Base-by-base conservation (phyloP, 1,284 basidiomycete species). In the Cutaneotrichosporon cutaneum region DNA sequence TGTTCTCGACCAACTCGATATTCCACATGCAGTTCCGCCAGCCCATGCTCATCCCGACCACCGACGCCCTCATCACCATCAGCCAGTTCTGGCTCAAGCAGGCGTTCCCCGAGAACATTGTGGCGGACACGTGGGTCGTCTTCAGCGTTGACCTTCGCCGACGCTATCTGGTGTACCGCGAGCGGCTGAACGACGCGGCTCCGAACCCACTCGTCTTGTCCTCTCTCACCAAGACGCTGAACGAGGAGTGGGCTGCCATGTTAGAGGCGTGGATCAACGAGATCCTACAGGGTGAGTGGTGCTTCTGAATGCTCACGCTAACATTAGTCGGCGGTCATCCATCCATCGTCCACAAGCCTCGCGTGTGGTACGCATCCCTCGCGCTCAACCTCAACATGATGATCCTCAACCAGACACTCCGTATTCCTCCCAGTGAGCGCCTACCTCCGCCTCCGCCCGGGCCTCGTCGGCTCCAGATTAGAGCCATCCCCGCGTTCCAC, bases 21-120 rank as follows among this genome's bases (percentile, higher is more conserved):
- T 75, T 73, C 63, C 69, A 70, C 59, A 72, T 75, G 71, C 73
- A 75, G 63, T 75, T 75, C 63, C 66, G 69, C 14, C 71, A 71
- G 60, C 71, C 72, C 10, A 70, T 75, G 69, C 65, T 73, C 13
- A 73, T 75, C 33, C 58, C 66, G 7, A 68, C 69, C 26, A 68
- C 65, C 6, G 73, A 75, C 50, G 69, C 69, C 1, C 58, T 75
- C n/a, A 60, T 75, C 9, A 63, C 69, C 10, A 68, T 67, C 1
- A 54, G 56, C 59, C 58, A 54, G 9, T 61, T 66, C 27, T 71
- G 68, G 70, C 66, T 71, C 32, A 68, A 71, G 59, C 62, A 67
- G 27, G 60, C 64, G 8, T 58, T 57, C 8, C 67, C 70, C 4
- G 70, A 72, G 42, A 62, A 64, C 11, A 26, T 69, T 8, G 60